Conservation (phyloP, 306 rosid genomes). For the Rosa persica region DNA sequence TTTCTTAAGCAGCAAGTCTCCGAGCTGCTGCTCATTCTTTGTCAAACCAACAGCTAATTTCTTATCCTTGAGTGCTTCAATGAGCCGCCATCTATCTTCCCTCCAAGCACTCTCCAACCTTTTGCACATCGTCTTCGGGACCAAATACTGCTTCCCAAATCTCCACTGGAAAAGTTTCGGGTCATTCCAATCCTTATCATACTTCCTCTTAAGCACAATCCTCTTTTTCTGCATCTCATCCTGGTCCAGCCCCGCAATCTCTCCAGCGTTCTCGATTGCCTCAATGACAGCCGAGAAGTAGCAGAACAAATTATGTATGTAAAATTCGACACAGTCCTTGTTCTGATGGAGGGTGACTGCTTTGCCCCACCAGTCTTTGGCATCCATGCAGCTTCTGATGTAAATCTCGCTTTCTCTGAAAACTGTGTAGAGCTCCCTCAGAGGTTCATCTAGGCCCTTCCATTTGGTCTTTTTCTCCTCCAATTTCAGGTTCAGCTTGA, state of each 20-base stretch:
- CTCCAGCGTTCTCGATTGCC: conserved; percentile 78
- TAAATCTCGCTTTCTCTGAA: conserved; percentile 79
- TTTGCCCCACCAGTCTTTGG: conserved; percentile 79
- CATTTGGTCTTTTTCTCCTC: conserved; percentile 79
- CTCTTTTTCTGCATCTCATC: conserved; percentile 73
- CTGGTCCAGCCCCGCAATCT: conserved; percentile 59
- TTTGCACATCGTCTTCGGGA: conserved; percentile 54
- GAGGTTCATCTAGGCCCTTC: conserved; percentile 79
- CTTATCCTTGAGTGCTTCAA: conserved; percentile 64
- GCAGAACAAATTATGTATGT: conserved; percentile 72
- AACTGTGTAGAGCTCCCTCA: conserved; percentile 68
- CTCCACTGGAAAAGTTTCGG: conserved; percentile 76
- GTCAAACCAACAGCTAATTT: conserved; percentile 20
- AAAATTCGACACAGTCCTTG: conserved; percentile 68
- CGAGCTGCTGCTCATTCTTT: conserved; percentile 56
- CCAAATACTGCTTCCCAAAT: conserved; percentile 91
- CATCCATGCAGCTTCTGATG: conserved; percentile 64
- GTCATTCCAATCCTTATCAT: conserved; percentile 80
- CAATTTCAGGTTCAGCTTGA: conserved; percentile 55
- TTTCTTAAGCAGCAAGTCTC: conserved; percentile 52
- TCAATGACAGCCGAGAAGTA: conserved; percentile 79
- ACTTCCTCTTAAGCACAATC: conserved; percentile 53
- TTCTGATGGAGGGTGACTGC: conserved; percentile 56
- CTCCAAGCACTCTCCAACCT: conserved; percentile 61
- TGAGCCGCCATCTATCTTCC: conserved; percentile 76